These are phyloP conservation scores for Selenicereus undatus DNA, from an alignment of 148 eudicot genomes.

Conservation along the genomic window DNA sequence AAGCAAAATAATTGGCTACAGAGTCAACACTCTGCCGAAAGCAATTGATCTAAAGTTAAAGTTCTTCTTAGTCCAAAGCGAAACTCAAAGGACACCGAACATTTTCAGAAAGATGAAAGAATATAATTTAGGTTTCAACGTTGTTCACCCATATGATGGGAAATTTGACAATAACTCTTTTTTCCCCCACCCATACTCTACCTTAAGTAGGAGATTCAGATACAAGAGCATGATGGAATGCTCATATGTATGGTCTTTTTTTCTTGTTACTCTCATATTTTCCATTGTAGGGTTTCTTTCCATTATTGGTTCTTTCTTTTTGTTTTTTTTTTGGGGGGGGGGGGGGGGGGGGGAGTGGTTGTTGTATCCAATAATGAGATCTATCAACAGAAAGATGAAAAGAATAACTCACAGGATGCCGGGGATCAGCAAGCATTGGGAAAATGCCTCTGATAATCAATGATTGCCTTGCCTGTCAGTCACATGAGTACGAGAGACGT, in stretches of 20 bases:
- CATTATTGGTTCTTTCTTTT: not conserved
- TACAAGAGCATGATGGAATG: not conserved
- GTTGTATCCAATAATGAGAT: not conserved
- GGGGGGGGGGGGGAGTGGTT: not conserved
- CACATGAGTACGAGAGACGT: not conserved
- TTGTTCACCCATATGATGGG: too few species aligned
- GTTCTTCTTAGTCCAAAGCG: too few species aligned
- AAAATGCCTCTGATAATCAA: constrained; percentile 80
- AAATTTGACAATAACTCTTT: too few species aligned
- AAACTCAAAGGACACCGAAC: too few species aligned
- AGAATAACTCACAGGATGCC: constrained; percentile 72
- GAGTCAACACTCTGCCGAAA: too few species aligned
- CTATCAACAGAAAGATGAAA: not conserved
- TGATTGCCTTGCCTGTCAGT: constrained; percentile 83
- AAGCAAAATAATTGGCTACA: too few species aligned
- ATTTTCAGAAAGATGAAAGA: too few species aligned
- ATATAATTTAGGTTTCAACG: too few species aligned
- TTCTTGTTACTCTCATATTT: not conserved
- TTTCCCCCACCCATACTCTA: too few species aligned
- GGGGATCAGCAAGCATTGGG: constrained; percentile 94
- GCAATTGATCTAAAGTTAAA: too few species aligned
- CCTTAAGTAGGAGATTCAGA: not conserved
- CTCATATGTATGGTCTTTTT: not conserved
- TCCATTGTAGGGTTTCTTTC: not conserved
- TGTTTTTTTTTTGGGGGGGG: not conserved